Evolutionary conservation across 306 rosid species (phyloP).

Genomic region (Albizia julibrissin): DNA sequence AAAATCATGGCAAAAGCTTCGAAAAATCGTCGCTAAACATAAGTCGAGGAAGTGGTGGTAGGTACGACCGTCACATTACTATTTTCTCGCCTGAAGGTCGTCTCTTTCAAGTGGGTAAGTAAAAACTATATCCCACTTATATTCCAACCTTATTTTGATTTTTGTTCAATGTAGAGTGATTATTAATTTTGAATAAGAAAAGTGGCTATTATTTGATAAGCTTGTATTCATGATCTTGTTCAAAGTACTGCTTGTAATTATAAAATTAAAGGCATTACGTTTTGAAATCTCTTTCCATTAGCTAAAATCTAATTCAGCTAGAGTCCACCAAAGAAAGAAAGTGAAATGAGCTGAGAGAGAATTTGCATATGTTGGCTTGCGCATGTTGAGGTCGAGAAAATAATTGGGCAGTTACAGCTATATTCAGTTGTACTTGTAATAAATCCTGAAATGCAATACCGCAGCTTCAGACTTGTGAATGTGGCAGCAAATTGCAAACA

Average conservation of each 20-base stretch:
- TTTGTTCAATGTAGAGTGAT: background rate
- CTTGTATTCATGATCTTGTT: background rate
- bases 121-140: background rate
- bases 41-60: conserved; percentile 96
- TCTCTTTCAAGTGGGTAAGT: conserved; percentile 73
- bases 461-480: background rate
- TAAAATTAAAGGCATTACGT: background rate
- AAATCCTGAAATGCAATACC: conserved; percentile 4
- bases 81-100: conserved; percentile 99
- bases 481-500: background rate
- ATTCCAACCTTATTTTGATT: background rate
- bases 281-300: background rate
- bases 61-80: conserved; percentile 96
- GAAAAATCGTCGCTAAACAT: conserved; percentile 26
- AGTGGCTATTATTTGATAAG: background rate
- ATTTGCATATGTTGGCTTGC: too few relatives aligned
- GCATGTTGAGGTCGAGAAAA: too few relatives aligned
- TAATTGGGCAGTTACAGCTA: too few relatives aligned
- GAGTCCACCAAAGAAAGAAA: too few relatives aligned
- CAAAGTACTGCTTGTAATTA: background rate
- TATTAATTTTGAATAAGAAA: too few relatives aligned
- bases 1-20: background rate
- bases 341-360: too few relatives aligned
- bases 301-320: background rate
- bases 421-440: too few relatives aligned